A percentile compares a stretch with the other conserved stretches of the same genome.
phyloP scores from a whole-genome alignment of 805 yeast genomes.

The Wickerhamomyces pijperi region DNA sequence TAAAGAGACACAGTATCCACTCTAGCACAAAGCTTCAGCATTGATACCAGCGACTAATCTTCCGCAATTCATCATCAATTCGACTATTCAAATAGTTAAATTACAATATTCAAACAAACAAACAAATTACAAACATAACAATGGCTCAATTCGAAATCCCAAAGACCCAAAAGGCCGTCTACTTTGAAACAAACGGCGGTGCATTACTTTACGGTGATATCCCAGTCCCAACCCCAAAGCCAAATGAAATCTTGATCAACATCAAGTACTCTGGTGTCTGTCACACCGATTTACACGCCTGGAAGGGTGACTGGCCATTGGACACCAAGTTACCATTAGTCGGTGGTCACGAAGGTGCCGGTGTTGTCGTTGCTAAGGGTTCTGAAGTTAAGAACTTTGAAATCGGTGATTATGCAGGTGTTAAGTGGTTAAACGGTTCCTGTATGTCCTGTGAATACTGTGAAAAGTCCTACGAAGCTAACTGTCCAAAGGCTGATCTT shows the following conservation, averaged over 20 bases:
- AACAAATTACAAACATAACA: conserved; percentile 1
- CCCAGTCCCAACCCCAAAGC: conserved; percentile 45
- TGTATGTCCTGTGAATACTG: conserved; percentile 51
- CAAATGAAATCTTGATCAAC: conserved; percentile 45
- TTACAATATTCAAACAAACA: too few relatives aligned
- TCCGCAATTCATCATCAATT: too few relatives aligned
- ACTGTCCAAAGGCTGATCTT: conserved; percentile 58
- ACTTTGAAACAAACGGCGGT: conserved; percentile 40
- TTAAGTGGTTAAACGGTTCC: conserved; percentile 56
- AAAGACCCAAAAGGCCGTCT: conserved; percentile 38
- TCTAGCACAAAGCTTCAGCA: too few relatives aligned
- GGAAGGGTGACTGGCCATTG: conserved; percentile 62
- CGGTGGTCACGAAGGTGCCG: conserved; percentile 65
- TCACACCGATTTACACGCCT: conserved; percentile 57
- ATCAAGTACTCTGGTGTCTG: conserved; percentile 58
- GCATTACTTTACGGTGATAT: conserved; percentile 38
- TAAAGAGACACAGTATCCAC: too few relatives aligned
- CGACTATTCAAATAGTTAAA: too few relatives aligned
- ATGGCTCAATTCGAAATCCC: conserved; percentile 23
- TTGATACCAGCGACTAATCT: too few relatives aligned
- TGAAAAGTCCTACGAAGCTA: conserved; percentile 39
- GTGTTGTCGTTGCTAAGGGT: conserved; percentile 50
- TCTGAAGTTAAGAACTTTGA: conserved; percentile 43
- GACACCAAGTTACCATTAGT: conserved; percentile 45
- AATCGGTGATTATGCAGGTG: conserved; percentile 51